Base-by-base conservation (phyloP, 2,329 filamentous ascomycete genomes). In the Ceratocystiopsis minuta region DNA sequence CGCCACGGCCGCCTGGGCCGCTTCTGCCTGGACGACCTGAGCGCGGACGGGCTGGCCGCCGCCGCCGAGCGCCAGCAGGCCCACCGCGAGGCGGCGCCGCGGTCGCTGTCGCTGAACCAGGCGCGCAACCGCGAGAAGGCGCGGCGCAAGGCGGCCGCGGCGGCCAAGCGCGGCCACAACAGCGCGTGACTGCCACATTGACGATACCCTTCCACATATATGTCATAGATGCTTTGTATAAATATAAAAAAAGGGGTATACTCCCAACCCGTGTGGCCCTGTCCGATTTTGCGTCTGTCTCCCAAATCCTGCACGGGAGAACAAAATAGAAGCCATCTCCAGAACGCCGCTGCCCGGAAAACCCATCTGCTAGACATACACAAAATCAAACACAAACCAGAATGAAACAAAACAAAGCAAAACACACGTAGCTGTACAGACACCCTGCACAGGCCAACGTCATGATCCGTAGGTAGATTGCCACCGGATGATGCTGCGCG, bases 401-500 rank as follows among this genome's bases (percentile, higher is more conserved):
- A 16, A 4, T 6, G 7, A 20, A 16, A 12, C 16, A 13, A 34
- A 10, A 24, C 16, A 16, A 14, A 16, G 14, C 39, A 11, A 16
- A 33, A 20, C 20, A 20, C 20, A 20, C 20, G 20, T 4, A 20
- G 7, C 20, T 20, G 20, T 20, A 20, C 20, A 20, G 20, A 20
- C 20, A 20, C 20, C 7, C 20, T 20, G 20, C 20, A 7, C 7
- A 4, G 20, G 20, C 20, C 20, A 20, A 7, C 7, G 20, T 20
- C 20, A 20, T 20, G 20, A 20, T 20, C 63, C 56, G 51, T 71
- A 86, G 53, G 82, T 72, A 49, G 80, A 78, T 61, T 93, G 84
- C 84, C 84, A 93, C 53, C 81, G 80, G 50, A 88, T 72, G 52
- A 93, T 68, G 55, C 86, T 77, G 47, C 80, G 70, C 46, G 80